A percentile compares a stretch with the other conserved stretches of the same genome.
phyloP scores from a whole-genome alignment of 805 yeast species.

The Lachancea kluyveri region DNA sequence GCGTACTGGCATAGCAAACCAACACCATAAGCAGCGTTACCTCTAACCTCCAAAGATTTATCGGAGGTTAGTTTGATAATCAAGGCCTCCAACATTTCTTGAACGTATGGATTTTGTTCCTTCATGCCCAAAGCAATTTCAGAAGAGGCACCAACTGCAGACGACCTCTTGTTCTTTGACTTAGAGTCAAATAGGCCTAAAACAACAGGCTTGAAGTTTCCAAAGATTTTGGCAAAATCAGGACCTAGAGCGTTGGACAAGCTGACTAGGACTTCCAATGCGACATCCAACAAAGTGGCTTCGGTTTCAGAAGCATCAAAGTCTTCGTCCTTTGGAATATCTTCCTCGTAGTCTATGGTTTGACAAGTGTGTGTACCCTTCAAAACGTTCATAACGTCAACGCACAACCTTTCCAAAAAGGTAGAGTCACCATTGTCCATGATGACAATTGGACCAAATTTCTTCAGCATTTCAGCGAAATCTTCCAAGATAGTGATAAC shows the following conservation, averaged over 20 bases:
- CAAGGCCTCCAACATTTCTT: constrained; percentile 67
- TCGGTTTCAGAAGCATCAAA: constrained; percentile 51
- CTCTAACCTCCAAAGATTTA: constrained; percentile 80
- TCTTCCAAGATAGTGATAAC: constrained; percentile 73
- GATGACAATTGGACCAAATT: constrained; percentile 64
- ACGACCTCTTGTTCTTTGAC: constrained; percentile 68
- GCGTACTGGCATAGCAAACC: constrained; percentile 62
- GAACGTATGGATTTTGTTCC: constrained; percentile 54
- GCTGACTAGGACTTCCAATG: constrained; percentile 77
- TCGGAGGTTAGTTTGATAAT: constrained; percentile 64
- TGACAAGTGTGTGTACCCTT: constrained; percentile 84
- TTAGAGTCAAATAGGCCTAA: constrained; percentile 51
- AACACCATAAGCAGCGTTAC: constrained; percentile 93
- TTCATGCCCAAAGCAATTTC: constrained; percentile 79
- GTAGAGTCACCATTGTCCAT: constrained; percentile 54
- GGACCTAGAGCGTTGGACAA: constrained; percentile 71
- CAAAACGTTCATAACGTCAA: constrained; percentile 63
- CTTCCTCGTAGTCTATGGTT: constrained; percentile 64
- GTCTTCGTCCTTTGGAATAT: constrained; percentile 48
- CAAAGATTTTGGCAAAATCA: constrained; percentile 70
- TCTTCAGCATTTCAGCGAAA: constrained; percentile 58
- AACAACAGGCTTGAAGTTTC: constrained; percentile 61
- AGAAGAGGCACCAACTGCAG: constrained; percentile 84
- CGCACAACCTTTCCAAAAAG: constrained; percentile 61
- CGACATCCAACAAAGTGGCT: constrained; percentile 74